Percentiles rank a stretch among this genome's conserved stretches.
Evolutionary conservation across 2,329 filamentous ascomycete genomes (phyloP).

Genomic region (Graphilbum ipis-grandicollis): DNA sequence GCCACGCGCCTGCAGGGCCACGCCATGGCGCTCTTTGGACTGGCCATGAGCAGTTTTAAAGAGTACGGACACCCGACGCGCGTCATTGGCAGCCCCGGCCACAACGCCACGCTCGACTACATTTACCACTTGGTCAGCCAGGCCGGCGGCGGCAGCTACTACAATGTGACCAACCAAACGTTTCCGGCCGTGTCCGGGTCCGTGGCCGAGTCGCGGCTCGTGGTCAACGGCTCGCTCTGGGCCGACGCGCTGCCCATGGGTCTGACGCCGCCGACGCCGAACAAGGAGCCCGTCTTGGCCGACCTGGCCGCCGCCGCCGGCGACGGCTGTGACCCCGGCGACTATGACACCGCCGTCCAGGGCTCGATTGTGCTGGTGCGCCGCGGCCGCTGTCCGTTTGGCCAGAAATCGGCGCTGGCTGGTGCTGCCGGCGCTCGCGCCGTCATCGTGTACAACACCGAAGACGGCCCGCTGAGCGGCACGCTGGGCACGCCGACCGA

Average conservation of each 20-base stretch:
- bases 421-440: constrained; percentile 53
- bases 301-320: constrained; percentile 42
- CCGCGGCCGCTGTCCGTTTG: constrained; percentile 56
- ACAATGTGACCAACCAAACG: constrained; percentile 42
- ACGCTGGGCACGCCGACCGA: constrained; percentile 47
- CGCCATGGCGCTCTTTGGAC: constrained; percentile 42
- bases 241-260: constrained; percentile 38
- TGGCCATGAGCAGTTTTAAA: constrained; percentile 38
- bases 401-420: constrained; percentile 50
- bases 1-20: constrained; percentile 37
- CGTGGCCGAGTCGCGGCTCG: constrained; percentile 39
- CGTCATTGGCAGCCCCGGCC: constrained; percentile 51
- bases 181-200: constrained; percentile 46
- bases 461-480: constrained; percentile 42
- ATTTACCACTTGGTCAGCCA: constrained; percentile 36
- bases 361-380: constrained; percentile 54
- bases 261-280: constrained; percentile 47
- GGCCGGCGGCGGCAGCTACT: constrained; percentile 25
- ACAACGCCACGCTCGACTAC: constrained; percentile 46
- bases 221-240: constrained; percentile 34
- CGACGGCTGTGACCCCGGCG: constrained; percentile 43
- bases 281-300: constrained; percentile 40
- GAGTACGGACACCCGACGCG: constrained; percentile 53
- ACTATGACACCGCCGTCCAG: constrained; percentile 41
- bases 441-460: constrained; percentile 60